Base-by-base conservation (phyloP, 257 asterid species). In the Jasminum sambac region DNA sequence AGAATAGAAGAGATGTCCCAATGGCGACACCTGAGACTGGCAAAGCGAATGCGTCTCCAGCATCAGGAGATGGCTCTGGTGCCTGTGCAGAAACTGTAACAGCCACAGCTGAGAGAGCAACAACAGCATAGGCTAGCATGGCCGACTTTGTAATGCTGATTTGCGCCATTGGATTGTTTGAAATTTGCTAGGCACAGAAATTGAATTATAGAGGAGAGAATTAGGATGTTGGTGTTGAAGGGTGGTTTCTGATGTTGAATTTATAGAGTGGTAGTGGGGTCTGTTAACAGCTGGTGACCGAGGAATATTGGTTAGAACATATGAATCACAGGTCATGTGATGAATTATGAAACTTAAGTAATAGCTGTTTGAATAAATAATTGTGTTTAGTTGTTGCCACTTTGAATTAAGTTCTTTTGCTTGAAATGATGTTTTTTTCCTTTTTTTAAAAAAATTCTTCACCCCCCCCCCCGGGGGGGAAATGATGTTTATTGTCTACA, bases 11-110 rank as follows among this genome's bases (percentile, higher is more conserved):
- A 64, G 89, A 84, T 52, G 79, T 64, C 0, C 79, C 91, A 11
- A 82, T 72, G 63, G 73, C 41, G 26, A 81, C 74, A 34, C 71
- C 73, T 11, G 90, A 83, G 50, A 74, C 74, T 37, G 84, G 82
- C 80, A 81, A 4, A 23, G 79, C 67, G 70, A 78, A 81, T 1
- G 86, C 89, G 23, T 41, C 84, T 72, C 93, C 93, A 36, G 85
- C 68, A 12, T 76, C 84, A 0, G 89, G 89, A 2, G 78, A 26
- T 0, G 83, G 83, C 14, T 89, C 70, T 14, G 65, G 66, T 13
- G 81, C 87, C 74, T 80, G 86, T 25, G 90, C 89, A 0, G 82
- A 68, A 13, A 67, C 84, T 1, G 81, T 50, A 66, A 81, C 23
- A 61, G 80, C 79, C 48, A 69, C 70, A 0, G 79, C 50, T 0